A percentile compares a stretch with the other conserved stretches of the same genome.
Evolutionary conservation across 192 early-diverging fungal species (phyloP).

Genomic region (Backusella australiensis): DNA sequence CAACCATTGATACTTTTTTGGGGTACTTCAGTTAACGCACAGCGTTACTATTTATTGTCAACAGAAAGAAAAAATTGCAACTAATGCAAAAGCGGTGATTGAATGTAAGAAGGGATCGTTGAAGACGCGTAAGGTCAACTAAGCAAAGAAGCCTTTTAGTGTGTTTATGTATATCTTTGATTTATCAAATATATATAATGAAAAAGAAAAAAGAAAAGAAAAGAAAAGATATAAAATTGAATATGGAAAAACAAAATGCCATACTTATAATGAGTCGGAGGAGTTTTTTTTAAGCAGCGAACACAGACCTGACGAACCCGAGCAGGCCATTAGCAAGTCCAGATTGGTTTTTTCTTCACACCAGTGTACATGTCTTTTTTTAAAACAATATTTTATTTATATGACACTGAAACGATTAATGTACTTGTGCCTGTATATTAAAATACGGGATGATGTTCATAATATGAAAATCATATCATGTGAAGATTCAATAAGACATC

Average conservation of each 20-base stretch:
- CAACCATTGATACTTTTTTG: conserved; percentile 6
- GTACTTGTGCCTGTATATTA: neutral
- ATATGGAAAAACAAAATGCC: neutral
- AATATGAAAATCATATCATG: neutral
- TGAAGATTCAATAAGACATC: neutral
- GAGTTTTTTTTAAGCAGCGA: conserved; percentile 2
- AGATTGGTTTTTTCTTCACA: neutral
- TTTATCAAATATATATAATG: conserved; percentile 4
- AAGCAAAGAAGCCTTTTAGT: neutral
- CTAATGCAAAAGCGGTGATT: neutral
- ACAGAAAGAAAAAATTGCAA: neutral
- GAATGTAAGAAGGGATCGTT: neutral
- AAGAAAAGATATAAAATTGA: neutral
- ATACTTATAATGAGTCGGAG: conserved; percentile 5
- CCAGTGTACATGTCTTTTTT: neutral
- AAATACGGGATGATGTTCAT: neutral
- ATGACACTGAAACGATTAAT: neutral
- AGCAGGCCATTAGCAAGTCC: neutral
- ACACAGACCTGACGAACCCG: conserved; percentile 1
- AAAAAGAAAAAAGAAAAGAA: conserved; percentile 1
- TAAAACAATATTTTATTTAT: neutral
- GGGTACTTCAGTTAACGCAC: neutral
- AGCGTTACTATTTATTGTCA: neutral
- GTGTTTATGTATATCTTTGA: neutral
- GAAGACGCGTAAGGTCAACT: conserved; percentile 7